These are phyloP conservation scores for Corchorus olitorius DNA, from an alignment of 345 rosid genomes.

Conservation along the genomic window DNA sequence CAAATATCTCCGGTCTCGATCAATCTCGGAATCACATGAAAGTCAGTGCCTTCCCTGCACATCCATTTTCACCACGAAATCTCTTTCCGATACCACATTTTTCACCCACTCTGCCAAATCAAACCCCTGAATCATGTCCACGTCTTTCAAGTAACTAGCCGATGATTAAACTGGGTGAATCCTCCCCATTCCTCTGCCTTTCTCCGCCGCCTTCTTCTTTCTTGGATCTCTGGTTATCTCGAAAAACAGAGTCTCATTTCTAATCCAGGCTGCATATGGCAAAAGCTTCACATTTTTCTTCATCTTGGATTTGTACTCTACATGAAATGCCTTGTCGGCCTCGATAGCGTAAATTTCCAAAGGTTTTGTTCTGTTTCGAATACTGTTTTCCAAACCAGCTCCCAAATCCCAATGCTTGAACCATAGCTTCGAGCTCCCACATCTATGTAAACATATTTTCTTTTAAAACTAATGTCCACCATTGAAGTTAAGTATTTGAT, in stretches of 20 bases:
- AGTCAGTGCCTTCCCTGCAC: slow-evolving; percentile 81
- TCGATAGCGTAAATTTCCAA: slow-evolving; percentile 64
- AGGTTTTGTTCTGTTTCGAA: slow-evolving; percentile 66
- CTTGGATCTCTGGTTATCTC: slow-evolving; percentile 58
- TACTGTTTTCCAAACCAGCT: slow-evolving; percentile 75
- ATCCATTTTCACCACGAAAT: slow-evolving; percentile 84
- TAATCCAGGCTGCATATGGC: slow-evolving; percentile 81
- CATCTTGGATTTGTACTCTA: slow-evolving; percentile 36
- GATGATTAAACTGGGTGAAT: slow-evolving; percentile 45
- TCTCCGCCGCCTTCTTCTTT: slow-evolving; percentile 27
- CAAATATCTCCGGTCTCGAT: slow-evolving; percentile 62
- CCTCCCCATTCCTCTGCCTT: slow-evolving; percentile 75
- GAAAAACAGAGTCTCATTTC: slow-evolving; percentile 66
- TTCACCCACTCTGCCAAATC: slow-evolving; percentile 75
- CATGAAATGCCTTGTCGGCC: slow-evolving; percentile 57
- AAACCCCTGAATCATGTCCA: slow-evolving; percentile 56
- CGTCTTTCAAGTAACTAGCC: slow-evolving; percentile 36
- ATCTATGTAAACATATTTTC: slow-evolving; percentile 61
- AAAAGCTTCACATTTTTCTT: slow-evolving; percentile 52
- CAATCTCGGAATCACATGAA: slow-evolving; percentile 63
- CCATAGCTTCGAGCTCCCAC: slow-evolving; percentile 74
- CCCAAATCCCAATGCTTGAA: slow-evolving; percentile 71
- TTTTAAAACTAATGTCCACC: slow-evolving; percentile 42
- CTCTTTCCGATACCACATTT: slow-evolving; percentile 49
- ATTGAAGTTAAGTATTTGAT: neutral